phyloP scores from a whole-genome alignment of 1,284 basidiomycete genomes.

The Afroboletus lepidellus region DNA sequence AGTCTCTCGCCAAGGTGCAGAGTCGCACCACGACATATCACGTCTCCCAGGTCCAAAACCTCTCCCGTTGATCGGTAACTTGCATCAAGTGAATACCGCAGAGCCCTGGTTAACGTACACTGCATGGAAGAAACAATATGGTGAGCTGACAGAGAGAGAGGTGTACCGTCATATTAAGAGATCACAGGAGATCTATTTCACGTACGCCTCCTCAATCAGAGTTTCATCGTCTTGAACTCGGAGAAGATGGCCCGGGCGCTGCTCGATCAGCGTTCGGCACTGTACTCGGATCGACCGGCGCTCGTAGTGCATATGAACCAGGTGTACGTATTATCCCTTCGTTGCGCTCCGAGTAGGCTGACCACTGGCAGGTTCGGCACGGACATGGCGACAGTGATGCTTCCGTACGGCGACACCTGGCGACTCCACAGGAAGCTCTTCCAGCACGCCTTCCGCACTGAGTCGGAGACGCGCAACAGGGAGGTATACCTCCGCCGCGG shows the following conservation, averaged over 20 bases:
- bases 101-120: background rate
- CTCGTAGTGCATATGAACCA: background rate
- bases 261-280: conserved; percentile 17
- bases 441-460: conserved; percentile 23
- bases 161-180: background rate
- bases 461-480: conserved; percentile 16
- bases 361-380: conserved; percentile 18
- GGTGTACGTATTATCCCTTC: background rate
- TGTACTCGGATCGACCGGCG: conserved; percentile 28
- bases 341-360: background rate
- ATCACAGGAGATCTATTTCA: conserved; percentile 23
- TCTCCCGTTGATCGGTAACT: background rate
- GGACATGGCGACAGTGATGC: conserved; percentile 24
- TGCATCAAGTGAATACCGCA: background rate
- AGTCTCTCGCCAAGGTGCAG: background rate
- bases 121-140: background rate
- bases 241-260: conserved; percentile 17
- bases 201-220: conserved; percentile 20
- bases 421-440: conserved; percentile 28
- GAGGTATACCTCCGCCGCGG: conserved; percentile 19
- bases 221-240: conserved; percentile 17
- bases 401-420: conserved; percentile 27
- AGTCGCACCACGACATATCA: background rate
- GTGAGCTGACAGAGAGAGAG: background rate
- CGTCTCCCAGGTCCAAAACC: background rate